Percentiles rank a stretch among this genome's conserved stretches.
Conservation (phyloP, 768 basidiomycete genomes). For the Suillus discolor region DNA sequence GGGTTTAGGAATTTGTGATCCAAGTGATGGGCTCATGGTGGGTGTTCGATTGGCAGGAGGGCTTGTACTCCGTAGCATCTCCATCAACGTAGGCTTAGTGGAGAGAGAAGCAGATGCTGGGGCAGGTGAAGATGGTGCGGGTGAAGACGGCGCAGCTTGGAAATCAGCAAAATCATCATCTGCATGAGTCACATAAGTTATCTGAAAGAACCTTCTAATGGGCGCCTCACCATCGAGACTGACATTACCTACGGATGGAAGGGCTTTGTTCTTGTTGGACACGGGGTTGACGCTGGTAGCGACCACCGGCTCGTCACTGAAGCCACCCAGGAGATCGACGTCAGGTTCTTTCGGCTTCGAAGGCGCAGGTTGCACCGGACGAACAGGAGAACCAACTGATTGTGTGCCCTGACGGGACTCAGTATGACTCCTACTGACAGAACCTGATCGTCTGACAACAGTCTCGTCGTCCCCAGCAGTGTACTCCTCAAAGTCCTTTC, state of each 20-base stretch:
- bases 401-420: slow-evolving; percentile 42
- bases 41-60: slow-evolving; percentile 27
- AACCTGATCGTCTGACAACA: slow-evolving; percentile 40
- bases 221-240: slow-evolving; percentile 30
- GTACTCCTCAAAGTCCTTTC: slow-evolving; percentile 86
- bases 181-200: slow-evolving; percentile 24
- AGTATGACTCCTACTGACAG: slow-evolving; percentile 38
- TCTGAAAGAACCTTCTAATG: slow-evolving; percentile 2
- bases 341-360: slow-evolving; percentile 49
- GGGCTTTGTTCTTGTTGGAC: slow-evolving; percentile 31
- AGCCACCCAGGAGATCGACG: slow-evolving; percentile 77
- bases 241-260: slow-evolving; percentile 25
- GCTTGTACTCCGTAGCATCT: slow-evolving; percentile 42
- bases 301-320: slow-evolving; percentile 61
- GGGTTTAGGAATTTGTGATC: slow-evolving; percentile 18
- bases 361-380: slow-evolving; percentile 31
- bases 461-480: slow-evolving; percentile 94
- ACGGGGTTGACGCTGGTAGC: slow-evolving; percentile 14
- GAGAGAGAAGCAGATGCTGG: slow-evolving; percentile 33
- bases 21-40: slow-evolving; percentile 12
- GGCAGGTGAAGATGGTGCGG: slow-evolving; percentile 22
- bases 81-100: slow-evolving; percentile 47
- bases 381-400: slow-evolving; percentile 12
- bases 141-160: slow-evolving; percentile 62
- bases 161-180: slow-evolving; percentile 91